These are phyloP conservation scores for Globisporangium okanoganense DNA, from an alignment of 352 stramenopile genomes.

Conservation along the genomic window DNA sequence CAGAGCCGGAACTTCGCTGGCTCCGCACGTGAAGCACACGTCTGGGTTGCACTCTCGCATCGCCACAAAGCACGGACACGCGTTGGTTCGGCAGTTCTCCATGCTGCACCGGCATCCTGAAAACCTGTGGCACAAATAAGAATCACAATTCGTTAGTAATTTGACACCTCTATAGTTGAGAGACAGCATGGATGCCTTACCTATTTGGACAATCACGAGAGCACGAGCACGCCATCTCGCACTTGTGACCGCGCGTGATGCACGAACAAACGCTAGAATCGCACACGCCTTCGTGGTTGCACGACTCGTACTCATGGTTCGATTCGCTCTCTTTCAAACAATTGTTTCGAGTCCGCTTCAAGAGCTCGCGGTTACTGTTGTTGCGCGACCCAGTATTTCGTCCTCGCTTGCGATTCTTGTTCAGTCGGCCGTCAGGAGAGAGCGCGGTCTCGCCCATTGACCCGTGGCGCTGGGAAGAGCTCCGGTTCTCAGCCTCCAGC, in stretches of 20 bases:
- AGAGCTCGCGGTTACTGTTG: conserved; percentile 52
- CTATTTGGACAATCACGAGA: conserved; percentile 70
- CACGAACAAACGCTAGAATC: conserved; percentile 57
- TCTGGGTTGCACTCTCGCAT: conserved; percentile 57
- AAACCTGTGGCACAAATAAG: conserved; percentile 26
- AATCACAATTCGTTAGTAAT: neutral
- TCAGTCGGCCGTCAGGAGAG: conserved; percentile 33
- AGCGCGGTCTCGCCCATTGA: conserved; percentile 19
- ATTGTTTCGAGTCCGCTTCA: conserved; percentile 65
- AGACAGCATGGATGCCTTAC: conserved; percentile 17
- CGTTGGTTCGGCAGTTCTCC: conserved; percentile 60
- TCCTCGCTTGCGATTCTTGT: conserved; percentile 47
- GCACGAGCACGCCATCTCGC: conserved; percentile 81
- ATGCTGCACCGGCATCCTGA: conserved; percentile 46
- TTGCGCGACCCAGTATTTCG: conserved; percentile 15
- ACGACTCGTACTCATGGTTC: conserved; percentile 78
- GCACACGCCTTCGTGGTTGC: conserved; percentile 66
- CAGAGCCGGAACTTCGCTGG: conserved; percentile 47
- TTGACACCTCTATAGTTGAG: neutral
- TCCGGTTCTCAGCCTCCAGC: conserved; percentile 40
- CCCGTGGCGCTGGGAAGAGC: neutral
- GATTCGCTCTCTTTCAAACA: conserved; percentile 49
- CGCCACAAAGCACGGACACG: conserved; percentile 56
- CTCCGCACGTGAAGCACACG: conserved; percentile 51
- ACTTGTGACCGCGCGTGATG: conserved; percentile 74